Percentiles rank a stretch among this genome's conserved stretches.
These are phyloP conservation scores for Euphorbia schlechtendalii DNA, from an alignment of 441 rosid species.

Conservation along the genomic window DNA sequence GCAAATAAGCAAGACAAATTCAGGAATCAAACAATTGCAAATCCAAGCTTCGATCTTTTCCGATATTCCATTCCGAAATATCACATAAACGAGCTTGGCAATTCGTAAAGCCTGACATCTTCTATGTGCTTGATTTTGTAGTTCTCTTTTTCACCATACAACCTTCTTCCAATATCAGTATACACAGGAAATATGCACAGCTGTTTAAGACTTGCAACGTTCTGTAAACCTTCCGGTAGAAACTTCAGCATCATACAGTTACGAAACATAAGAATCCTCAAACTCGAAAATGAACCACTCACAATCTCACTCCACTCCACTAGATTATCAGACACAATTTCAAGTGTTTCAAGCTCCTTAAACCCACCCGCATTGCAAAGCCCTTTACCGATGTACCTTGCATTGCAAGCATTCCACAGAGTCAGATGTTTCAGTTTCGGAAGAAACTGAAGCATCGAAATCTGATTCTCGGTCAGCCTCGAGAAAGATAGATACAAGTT, in stretches of 20 bases:
- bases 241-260: constrained; percentile 5
- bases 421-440: constrained; percentile 16
- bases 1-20: background rate
- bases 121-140: constrained; percentile 19
- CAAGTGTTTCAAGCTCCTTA: constrained; percentile 13
- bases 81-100: background rate
- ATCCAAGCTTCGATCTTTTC: background rate
- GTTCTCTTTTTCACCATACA: constrained; percentile 9
- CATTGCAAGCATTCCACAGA: constrained; percentile 9
- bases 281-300: constrained; percentile 15
- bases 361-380: constrained; percentile 19
- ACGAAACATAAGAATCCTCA: background rate
- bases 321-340: background rate
- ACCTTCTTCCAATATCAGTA: constrained; percentile 16
- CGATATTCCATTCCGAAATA: background rate
- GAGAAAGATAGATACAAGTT: background rate
- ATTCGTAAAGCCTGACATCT: background rate
- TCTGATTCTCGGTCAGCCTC: background rate
- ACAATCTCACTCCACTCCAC: constrained; percentile 19
- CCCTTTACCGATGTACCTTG: constrained; percentile 10
- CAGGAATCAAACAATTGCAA: background rate
- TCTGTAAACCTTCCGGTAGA: constrained; percentile 21
- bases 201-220: constrained; percentile 9
- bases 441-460: constrained; percentile 12
- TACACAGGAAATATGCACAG: background rate